These are phyloP conservation scores for Cyclocybe cylindracea DNA, from an alignment of 768 basidiomycete species.

Conservation along the genomic window DNA sequence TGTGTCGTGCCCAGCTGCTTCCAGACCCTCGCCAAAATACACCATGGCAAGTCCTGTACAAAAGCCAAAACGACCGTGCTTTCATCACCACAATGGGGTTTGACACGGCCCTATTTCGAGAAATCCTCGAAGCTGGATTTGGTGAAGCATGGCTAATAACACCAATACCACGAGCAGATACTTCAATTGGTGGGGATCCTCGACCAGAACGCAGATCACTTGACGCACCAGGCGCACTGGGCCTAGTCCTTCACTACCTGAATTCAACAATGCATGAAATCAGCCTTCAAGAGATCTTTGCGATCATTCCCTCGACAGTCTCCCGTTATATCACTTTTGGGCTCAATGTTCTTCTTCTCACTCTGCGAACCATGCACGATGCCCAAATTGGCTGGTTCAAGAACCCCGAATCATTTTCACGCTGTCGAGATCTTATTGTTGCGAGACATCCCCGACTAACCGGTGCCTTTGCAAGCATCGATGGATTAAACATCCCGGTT, in stretches of 20 bases:
- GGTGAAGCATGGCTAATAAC: conserved; percentile 13
- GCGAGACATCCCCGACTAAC: conserved; percentile 20
- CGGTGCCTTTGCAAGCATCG: conserved; percentile 42
- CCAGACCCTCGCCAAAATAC: conserved; percentile 32
- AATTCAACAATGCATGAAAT: conserved; percentile 39
- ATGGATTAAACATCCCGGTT: conserved; percentile 39
- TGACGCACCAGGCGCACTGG: conserved; percentile 39
- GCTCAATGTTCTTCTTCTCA: conserved; percentile 28
- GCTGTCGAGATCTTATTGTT: conserved; percentile 23
- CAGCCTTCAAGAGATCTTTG: conserved; percentile 43
- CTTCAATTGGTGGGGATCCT: conserved; percentile 17
- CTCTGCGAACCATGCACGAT: conserved; percentile 28
- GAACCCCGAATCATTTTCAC: conserved; percentile 22
- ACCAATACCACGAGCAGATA: conserved; percentile 25
- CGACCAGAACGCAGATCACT: conserved; percentile 29
- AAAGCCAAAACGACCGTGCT: conserved; percentile 30
- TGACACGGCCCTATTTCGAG: conserved; percentile 34
- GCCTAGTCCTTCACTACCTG: conserved; percentile 40
- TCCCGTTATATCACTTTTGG: conserved; percentile 35
- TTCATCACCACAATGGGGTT: conserved; percentile 50
- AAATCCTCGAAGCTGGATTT: conserved; percentile 35
- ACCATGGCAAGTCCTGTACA: conserved; percentile 35
- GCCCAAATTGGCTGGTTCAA: conserved; percentile 28
- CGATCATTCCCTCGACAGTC: conserved; percentile 36
- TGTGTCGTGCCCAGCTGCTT: conserved; percentile 29